phyloP scores from a whole-genome alignment of 192 early-diverging fungal genomes.

The Coemansia sp. region DNA sequence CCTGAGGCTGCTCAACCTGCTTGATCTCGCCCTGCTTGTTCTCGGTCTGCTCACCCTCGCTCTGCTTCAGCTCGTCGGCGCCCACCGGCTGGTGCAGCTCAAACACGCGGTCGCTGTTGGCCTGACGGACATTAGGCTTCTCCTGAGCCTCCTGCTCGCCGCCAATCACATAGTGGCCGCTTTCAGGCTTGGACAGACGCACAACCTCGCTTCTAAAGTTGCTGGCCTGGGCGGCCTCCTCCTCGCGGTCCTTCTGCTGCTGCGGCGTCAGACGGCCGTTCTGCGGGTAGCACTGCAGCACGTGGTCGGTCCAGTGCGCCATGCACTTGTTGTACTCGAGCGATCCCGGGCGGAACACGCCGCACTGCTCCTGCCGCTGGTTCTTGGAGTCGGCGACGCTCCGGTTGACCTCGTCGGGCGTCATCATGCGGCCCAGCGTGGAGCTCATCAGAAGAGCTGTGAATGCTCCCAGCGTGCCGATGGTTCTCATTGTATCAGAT shows the following conservation, averaged over 20 bases:
- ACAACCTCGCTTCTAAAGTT: constrained; percentile 27
- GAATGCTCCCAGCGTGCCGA: constrained; percentile 38
- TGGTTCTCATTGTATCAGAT: constrained; percentile 34
- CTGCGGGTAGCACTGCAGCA: constrained; percentile 34
- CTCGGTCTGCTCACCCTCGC: background rate
- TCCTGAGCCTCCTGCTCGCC: constrained; percentile 2
- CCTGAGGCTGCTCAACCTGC: constrained; percentile 9
- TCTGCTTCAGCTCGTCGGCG: constrained; percentile 4
- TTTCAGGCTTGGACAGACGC: constrained; percentile 20
- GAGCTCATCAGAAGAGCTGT: constrained; percentile 32
- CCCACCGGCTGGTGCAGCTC: constrained; percentile 20
- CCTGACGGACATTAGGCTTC: background rate
- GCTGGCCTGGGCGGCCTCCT: constrained; percentile 17
- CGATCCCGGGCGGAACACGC: constrained; percentile 27
- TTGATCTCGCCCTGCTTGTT: constrained; percentile 1
- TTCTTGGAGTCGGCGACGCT: constrained; percentile 11
- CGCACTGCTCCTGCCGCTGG: constrained; percentile 43
- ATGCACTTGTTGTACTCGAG: constrained; percentile 53
- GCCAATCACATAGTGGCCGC: constrained; percentile 26
- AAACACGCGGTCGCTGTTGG: constrained; percentile 1
- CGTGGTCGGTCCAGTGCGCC: constrained; percentile 49
- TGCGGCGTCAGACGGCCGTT: constrained; percentile 26
- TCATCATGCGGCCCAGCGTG: constrained; percentile 8
- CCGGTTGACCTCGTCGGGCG: constrained; percentile 14
- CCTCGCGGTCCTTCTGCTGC: constrained; percentile 24